phyloP scores from a whole-genome alignment of 2,329 filamentous ascomycete genomes.

The Colletotrichum nymphaeae region DNA sequence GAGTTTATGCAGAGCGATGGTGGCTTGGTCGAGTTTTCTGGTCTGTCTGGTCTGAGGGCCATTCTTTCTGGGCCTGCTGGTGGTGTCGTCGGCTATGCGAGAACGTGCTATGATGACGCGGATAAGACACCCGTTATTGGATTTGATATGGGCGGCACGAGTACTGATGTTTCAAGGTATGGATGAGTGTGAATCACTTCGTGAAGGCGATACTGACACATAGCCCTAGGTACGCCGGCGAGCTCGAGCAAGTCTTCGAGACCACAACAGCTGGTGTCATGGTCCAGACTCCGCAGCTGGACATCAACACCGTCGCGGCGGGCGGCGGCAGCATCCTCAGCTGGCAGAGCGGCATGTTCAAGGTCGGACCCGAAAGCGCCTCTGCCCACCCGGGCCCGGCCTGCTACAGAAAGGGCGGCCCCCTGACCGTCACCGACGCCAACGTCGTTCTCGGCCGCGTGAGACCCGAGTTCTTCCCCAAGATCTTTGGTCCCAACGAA shows the following conservation, averaged over 20 bases:
- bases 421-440: conserved; percentile 78
- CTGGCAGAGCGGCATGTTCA: conserved; percentile 78
- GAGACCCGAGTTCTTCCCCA: conserved; percentile 74
- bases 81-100: conserved; percentile 81
- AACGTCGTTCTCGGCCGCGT: conserved; percentile 74
- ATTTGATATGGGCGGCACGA: conserved; percentile 79
- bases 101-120: conserved; percentile 77
- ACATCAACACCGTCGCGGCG: conserved; percentile 79
- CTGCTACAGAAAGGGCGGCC: conserved; percentile 78
- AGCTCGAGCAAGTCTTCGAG: conserved; percentile 66
- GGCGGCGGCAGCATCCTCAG: conserved; percentile 78
- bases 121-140: conserved; percentile 79
- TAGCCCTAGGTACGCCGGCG: conserved; percentile 22
- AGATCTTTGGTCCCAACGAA: conserved; percentile 78
- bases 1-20: conserved; percentile 78
- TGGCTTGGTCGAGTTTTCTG: conserved; percentile 63
- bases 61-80: conserved; percentile 82
- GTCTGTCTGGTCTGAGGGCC: conserved; percentile 75
- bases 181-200: conserved; percentile 41
- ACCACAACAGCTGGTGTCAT: conserved; percentile 81
- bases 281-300: conserved; percentile 60
- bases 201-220: background rate
- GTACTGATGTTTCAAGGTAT: conserved; percentile 79
- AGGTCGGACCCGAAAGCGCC: conserved; percentile 78
- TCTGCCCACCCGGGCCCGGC: conserved; percentile 78